These are phyloP conservation scores for Naganishia vaughanmartiniae DNA, from an alignment of 768 basidiomycete species.

Conservation along the genomic window DNA sequence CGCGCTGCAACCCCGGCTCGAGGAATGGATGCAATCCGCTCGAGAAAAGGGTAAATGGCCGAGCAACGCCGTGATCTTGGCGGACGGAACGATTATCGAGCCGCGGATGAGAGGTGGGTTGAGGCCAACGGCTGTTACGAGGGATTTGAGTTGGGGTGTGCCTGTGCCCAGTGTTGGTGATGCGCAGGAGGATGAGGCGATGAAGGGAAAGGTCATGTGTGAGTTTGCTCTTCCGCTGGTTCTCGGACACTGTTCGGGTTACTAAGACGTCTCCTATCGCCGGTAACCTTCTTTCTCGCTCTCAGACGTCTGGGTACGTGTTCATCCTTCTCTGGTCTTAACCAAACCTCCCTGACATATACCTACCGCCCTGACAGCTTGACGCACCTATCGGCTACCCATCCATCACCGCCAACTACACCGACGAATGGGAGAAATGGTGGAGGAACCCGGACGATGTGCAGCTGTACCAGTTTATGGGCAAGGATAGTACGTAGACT, in stretches of 20 bases:
- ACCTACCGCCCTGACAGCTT: conserved; percentile 60
- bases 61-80: conserved; percentile 82
- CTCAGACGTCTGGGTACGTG: conserved; percentile 86
- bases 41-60: conserved; percentile 86
- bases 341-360: neutral
- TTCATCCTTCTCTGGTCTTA: neutral
- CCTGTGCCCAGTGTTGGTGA: conserved; percentile 71
- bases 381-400: conserved; percentile 96
- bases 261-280: conserved; percentile 7
- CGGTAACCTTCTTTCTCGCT: conserved; percentile 6
- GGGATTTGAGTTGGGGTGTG: conserved; percentile 95
- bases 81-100: conserved; percentile 83
- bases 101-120: conserved; percentile 79
- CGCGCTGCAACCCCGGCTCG: conserved; percentile 71
- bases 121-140: conserved; percentile 82
- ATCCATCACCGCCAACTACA: conserved; percentile 94
- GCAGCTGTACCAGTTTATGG: conserved; percentile 96
- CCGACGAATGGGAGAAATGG: conserved; percentile 91
- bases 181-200: conserved; percentile 71
- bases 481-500: conserved; percentile 70
- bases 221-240: conserved; percentile 51
- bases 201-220: conserved; percentile 95
- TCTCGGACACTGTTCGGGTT: neutral
- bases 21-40: conserved; percentile 81
- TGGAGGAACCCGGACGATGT: conserved; percentile 92